Conservation (phyloP, 768 basidiomycete species). For the Exidia glandulosa region DNA sequence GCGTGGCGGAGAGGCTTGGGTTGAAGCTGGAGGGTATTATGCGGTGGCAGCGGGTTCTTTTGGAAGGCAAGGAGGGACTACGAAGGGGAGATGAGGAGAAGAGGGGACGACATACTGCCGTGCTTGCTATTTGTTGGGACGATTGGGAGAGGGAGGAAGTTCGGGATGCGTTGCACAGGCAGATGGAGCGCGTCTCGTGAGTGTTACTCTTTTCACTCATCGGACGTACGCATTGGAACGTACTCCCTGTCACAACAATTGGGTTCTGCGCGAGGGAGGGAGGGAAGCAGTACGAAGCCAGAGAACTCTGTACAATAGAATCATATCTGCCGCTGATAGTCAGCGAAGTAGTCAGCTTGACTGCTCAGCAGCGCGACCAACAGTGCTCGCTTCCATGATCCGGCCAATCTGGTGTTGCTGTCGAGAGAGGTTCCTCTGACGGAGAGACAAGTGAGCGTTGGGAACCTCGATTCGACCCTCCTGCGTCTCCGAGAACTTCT, state of each 20-base stretch:
- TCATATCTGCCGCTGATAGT: background rate
- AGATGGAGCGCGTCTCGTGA: background rate
- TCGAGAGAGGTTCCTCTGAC: too few relatives aligned
- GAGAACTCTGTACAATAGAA: background rate
- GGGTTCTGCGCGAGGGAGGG: background rate
- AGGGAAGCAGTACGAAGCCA: background rate
- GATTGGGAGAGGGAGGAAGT: background rate
- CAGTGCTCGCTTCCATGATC: too few relatives aligned
- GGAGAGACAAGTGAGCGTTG: too few relatives aligned
- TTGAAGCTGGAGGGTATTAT: constrained; percentile 43
- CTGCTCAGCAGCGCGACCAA: background rate
- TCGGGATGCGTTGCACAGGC: background rate
- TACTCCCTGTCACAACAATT: too few relatives aligned
- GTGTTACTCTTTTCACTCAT: background rate
- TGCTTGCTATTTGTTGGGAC: background rate
- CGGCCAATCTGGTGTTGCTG: too few relatives aligned
- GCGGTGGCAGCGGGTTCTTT: constrained; percentile 44
- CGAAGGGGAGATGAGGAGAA: background rate
- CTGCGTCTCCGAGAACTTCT: too few relatives aligned
- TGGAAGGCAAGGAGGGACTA: constrained; percentile 20
- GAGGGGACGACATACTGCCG: background rate
- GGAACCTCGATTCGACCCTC: too few relatives aligned
- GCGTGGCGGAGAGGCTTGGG: constrained; percentile 47
- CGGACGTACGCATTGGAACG: background rate
- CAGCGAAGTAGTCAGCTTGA: background rate